Evolutionary conservation across 805 yeast genomes (phyloP).

Genomic region (Maudiozyma pseudohumilis): DNA sequence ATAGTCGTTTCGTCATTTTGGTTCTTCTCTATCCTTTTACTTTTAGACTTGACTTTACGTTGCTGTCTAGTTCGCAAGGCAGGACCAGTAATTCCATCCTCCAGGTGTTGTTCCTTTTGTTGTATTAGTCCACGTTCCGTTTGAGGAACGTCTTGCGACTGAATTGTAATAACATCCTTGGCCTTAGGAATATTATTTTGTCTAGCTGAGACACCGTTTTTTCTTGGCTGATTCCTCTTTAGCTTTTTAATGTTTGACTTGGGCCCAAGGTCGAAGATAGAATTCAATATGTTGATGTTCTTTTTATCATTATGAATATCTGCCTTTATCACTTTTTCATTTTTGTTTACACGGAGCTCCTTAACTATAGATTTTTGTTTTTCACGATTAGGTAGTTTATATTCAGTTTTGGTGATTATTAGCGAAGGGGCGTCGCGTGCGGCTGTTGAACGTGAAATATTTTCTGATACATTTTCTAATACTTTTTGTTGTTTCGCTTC

Average conservation of each 20-base stretch:
- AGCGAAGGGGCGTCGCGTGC: constrained; percentile 9
- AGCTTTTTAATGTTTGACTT: neutral
- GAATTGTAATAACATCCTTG: constrained; percentile 12
- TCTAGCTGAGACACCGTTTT: constrained; percentile 2
- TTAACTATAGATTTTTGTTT: neutral
- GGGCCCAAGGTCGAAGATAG: constrained; percentile 13
- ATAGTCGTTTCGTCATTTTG: constrained; percentile 12
- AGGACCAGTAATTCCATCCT: constrained; percentile 2
- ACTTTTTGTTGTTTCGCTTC: constrained; percentile 13
- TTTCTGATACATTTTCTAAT: constrained; percentile 10
- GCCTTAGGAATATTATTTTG: constrained; percentile 14
- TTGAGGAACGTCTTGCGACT: constrained; percentile 11
- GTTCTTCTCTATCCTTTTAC: no score
- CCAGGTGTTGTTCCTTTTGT: neutral
- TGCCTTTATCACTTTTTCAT: constrained; percentile 3
- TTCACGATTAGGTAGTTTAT: constrained; percentile 2
- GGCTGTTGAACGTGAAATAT: constrained; percentile 4
- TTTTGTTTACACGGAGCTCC: neutral
- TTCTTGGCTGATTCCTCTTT: neutral
- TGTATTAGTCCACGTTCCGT: no score
- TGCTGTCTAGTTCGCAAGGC: constrained; percentile 2
- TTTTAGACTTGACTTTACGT: no score
- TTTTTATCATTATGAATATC: constrained; percentile 8
- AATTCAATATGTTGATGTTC: constrained; percentile 19
- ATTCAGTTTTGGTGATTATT: constrained; percentile 10